Conservation (phyloP, 169 alveolate species). For the Haemoproteus tartakovskyi region DNA sequence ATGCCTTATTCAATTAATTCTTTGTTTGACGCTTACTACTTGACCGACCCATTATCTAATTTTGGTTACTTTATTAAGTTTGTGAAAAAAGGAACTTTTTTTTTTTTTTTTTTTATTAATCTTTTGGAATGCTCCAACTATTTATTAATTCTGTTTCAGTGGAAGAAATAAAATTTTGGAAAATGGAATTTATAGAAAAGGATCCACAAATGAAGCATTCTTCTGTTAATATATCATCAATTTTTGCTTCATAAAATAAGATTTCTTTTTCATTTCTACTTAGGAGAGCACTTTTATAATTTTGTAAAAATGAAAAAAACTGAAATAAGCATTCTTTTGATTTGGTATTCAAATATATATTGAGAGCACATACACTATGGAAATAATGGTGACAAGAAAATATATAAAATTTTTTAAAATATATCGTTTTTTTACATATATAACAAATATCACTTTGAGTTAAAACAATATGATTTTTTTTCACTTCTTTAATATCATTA, state of each 20-base stretch:
- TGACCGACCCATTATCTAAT: too few relatives aligned
- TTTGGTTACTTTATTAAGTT: too few relatives aligned
- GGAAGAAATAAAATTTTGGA: slow-evolving; percentile 10
- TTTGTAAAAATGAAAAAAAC: slow-evolving; percentile 18
- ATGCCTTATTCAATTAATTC: too few relatives aligned
- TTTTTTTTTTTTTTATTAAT: too few relatives aligned
- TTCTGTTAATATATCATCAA: slow-evolving; percentile 63
- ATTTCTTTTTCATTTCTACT: slow-evolving; percentile 37
- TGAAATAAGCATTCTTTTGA: slow-evolving; percentile 50
- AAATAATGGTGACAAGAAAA: slow-evolving; percentile 65
- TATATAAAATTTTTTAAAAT: slow-evolving; percentile 45
- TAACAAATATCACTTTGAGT: slow-evolving; percentile 54
- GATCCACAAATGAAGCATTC: slow-evolving; percentile 63
- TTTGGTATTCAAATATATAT: slow-evolving; percentile 27
- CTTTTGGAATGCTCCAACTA: slow-evolving; percentile 56
- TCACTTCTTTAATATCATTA: slow-evolving; percentile 27
- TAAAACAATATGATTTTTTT: slow-evolving; percentile 31
- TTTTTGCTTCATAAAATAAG: slow-evolving; percentile 34
- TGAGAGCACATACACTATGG: slow-evolving; percentile 54
- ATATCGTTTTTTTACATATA: slow-evolving; percentile 60
- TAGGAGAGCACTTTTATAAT: slow-evolving; percentile 46
- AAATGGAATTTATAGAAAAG: slow-evolving; percentile 39
- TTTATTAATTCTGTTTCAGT: slow-evolving; percentile 33
- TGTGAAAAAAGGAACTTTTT: too few relatives aligned
- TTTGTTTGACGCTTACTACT: too few relatives aligned